Evolutionary conservation across 179 eudicot species (phyloP).

Genomic region (Patellifolia procumbens): DNA sequence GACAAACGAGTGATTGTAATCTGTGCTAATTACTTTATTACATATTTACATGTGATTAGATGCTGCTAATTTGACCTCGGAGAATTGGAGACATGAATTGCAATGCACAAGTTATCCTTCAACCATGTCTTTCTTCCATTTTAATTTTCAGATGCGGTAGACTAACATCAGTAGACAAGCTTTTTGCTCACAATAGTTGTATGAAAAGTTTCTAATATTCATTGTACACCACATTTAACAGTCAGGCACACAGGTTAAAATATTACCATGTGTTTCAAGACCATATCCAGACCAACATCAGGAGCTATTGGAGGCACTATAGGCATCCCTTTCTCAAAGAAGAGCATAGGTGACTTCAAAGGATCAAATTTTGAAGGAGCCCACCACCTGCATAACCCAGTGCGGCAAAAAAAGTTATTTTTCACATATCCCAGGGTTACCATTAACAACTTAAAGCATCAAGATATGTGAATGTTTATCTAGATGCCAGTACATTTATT

Average conservation of each 20-base stretch:
- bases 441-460: background rate
- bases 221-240: background rate
- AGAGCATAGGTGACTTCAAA: constrained; percentile 87
- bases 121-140: background rate
- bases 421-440: background rate
- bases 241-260: constrained; percentile 10
- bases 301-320: constrained; percentile 71
- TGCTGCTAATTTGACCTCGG: background rate
- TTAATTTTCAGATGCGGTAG: background rate
- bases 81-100: background rate
- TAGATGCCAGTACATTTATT: background rate
- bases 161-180: background rate
- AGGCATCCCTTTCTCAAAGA: constrained; percentile 72
- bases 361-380: constrained; percentile 98
- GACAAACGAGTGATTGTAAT: background rate
- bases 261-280: constrained; percentile 71
- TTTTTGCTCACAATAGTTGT: background rate
- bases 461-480: background rate
- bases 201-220: background rate
- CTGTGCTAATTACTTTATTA: too few relatives aligned
- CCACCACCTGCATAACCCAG: constrained; percentile 79
- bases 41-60: constrained; percentile 4
- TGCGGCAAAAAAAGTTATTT: constrained; percentile 2
- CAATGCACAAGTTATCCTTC: background rate
- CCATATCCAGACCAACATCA: constrained; percentile 76